A percentile compares a stretch with the other conserved stretches of the same genome.
Conservation (phyloP, 2,329 filamentous ascomycete genomes). For the Scopulariopsis brevicaulis region DNA sequence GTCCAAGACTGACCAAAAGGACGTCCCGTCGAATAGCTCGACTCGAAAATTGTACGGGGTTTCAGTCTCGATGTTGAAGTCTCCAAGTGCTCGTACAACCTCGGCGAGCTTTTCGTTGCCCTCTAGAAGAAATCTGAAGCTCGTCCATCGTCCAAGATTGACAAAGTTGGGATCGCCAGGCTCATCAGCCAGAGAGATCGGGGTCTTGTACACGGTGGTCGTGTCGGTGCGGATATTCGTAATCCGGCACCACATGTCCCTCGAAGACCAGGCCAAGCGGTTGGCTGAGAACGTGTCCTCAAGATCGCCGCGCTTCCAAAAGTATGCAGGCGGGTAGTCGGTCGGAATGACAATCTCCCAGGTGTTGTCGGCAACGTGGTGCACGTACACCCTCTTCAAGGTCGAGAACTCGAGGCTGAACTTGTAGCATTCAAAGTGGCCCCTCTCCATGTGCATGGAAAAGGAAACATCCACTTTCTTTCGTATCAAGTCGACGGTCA, state of each 20-base stretch:
- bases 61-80: constrained; percentile 58
- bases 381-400: constrained; percentile 29
- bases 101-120: constrained; percentile 13
- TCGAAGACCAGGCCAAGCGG: constrained; percentile 23
- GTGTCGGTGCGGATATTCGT: constrained; percentile 29
- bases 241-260: constrained; percentile 36
- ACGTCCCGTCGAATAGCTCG: background rate
- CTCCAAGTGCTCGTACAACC: constrained; percentile 45
- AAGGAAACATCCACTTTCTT: constrained; percentile 30
- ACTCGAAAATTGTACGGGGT: background rate
- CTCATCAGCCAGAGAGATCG: constrained; percentile 25
- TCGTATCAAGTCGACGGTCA: constrained; percentile 25
- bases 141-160: constrained; percentile 46
- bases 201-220: constrained; percentile 17
- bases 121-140: constrained; percentile 34
- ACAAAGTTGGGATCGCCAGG: constrained; percentile 23
- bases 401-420: constrained; percentile 31
- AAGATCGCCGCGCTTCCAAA: constrained; percentile 22
- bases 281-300: constrained; percentile 19
- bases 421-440: constrained; percentile 18
- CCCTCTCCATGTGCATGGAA: constrained; percentile 6
- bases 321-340: constrained; percentile 35
- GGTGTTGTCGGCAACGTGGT: constrained; percentile 11
- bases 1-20: background rate
- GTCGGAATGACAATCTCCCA: constrained; percentile 35